Evolutionary conservation across 2,329 filamentous ascomycete genomes (phyloP), one percentile per base, ranked within the genome.

Genomic region (Diplodia seriata): DNA sequence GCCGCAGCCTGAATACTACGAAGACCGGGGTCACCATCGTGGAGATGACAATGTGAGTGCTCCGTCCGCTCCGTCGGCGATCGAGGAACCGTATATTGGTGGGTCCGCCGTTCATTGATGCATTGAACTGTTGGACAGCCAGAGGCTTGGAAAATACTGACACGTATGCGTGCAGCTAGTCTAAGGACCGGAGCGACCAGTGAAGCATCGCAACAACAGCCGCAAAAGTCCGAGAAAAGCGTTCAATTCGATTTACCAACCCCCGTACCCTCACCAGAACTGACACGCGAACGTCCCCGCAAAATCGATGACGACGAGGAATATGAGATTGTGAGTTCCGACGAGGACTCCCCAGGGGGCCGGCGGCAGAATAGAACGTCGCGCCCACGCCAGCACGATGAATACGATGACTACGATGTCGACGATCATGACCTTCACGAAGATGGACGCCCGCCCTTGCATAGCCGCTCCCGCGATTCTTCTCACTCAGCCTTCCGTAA

Each of bases 21-120:
- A 69, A 70, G 70, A 73, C 66, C 76, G 78, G 70, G 74, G 78
- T 73, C 75, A 76, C 70, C 74, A 74, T 54, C 74, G 73, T 68
- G 76, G 75, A 72, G 77, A 79, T 76, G 80, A 81, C 71, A 81
- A 84, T 83, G 83, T 85, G 82, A 84, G 83, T 85, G 78, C 78
- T 77, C 74, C 70, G 70, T 71, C 70, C 70, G 78, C 78, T 77
- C 74, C 70, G 70, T 71, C 70, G 70, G 74, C 72, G 74, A 68
- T 73, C 69, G 73, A 75, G 72, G 75, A 76, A 71, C 71, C 71
- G 69, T 71, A 74, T 70, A 72, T 72, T 73, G 77, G 77, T 78
- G 76, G 74, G 77, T 78, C 73, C 54, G 74, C 73, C 72, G 72
- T 73, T 59, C 40, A 50, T 63, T 71, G 66, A 54, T 73, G 49